Base-by-base conservation (phyloP, 306 rosid species). In the Casuarina equisetifolia region DNA sequence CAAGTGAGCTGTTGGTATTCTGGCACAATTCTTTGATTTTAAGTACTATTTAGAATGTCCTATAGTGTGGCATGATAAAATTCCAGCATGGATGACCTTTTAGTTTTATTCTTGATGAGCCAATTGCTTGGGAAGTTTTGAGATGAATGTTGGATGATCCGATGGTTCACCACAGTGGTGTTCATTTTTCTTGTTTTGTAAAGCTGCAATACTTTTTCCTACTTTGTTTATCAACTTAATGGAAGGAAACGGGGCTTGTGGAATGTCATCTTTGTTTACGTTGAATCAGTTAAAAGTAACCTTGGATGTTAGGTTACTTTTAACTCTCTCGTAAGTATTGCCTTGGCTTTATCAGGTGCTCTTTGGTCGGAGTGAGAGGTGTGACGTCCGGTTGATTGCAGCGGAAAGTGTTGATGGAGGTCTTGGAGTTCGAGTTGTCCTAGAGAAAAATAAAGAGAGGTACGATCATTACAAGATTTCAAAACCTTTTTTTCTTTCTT, bases 281-380 rank as follows among this genome's bases (percentile, higher is more conserved):
- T 16, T 36, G 57, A 51, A 49, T 50, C 35, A 32, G 25, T 17
- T 8, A 20, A 19, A n/a, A n/a, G 17, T 12, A 49, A 38, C 13
- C 16, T 10, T 54, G 51, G 20, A 19, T 25, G 32, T 25, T 25
- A 25, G 32, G 32, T 25, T 25, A 25, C 0, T 68, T 40, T 78
- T 45, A 42, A 58, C 25, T 73, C 25, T n/a, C n/a, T 12, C 9
- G 38, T 39, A 11, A 39, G 66, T 72, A 72, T n/a, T 53, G 12
- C 50, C 38, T 71, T 63, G 75, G 69, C 72, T 45, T 55, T 66
- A 55, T 25, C 62, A 82, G 82, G 86, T 82, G 38, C 79, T 78
- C 53, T 82, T 82, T 76, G 86, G 86, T 54, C 20, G 45, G 69
- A 74, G 73, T 4, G 59, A 12, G 50, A 79, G 80, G 16, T 82